phyloP scores from a whole-genome alignment of 1,284 basidiomycete species.

The Naganishia albida region DNA sequence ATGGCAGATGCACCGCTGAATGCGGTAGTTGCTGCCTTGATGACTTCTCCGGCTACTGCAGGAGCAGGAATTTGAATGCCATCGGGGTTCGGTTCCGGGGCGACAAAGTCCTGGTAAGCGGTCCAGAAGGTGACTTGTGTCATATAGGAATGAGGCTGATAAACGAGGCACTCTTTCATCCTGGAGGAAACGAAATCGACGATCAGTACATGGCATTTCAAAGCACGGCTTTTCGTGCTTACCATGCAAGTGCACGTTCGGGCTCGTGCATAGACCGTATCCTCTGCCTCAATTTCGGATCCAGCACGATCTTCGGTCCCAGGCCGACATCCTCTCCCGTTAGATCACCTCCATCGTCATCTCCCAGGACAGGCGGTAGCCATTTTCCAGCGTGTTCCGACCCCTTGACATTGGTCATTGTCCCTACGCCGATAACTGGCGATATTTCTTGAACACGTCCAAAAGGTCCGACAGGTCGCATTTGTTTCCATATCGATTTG shows the following conservation, averaged over 20 bases:
- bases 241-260: conserved; percentile 29
- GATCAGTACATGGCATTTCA: background rate
- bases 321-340: conserved; percentile 32
- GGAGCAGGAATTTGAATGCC: conserved; percentile 19
- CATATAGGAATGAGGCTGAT: conserved; percentile 33
- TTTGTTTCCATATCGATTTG: conserved; percentile 12
- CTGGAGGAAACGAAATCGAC: conserved; percentile 4
- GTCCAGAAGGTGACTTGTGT: conserved; percentile 36
- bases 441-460: conserved; percentile 22
- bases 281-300: conserved; percentile 26
- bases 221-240: background rate
- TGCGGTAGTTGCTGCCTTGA: conserved; percentile 30
- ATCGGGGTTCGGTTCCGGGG: background rate
- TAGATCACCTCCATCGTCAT: conserved; percentile 31
- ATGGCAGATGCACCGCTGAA: conserved; percentile 33
- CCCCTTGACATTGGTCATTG: conserved; percentile 25
- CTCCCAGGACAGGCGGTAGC: conserved; percentile 13
- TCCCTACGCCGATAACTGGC: conserved; percentile 19
- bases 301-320: conserved; percentile 31
- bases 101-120: conserved; percentile 29
- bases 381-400: conserved; percentile 17
- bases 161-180: conserved; percentile 31
- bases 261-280: conserved; percentile 31
- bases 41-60: conserved; percentile 29
- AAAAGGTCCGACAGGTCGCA: conserved; percentile 14